Conservation (phyloP, 2,329 filamentous ascomycete genomes). For the Aspergillus calidoustus region DNA sequence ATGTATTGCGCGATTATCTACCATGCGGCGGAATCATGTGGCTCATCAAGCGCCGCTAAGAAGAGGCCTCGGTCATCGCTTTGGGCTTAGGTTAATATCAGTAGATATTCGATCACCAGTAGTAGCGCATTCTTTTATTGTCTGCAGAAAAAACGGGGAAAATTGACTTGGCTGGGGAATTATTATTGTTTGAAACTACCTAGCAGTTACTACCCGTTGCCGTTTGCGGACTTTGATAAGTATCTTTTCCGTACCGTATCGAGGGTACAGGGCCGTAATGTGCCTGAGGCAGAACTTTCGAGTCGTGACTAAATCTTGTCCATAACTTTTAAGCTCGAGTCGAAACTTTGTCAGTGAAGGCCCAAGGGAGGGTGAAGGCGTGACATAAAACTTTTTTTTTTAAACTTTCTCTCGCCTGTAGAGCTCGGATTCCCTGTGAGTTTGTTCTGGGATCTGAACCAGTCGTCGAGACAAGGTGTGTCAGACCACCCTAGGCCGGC, state of each 20-base stretch:
- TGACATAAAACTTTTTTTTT: not conserved
- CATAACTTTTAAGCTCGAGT: not conserved
- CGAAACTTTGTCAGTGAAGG: not conserved
- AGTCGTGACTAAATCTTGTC: slow-evolving; percentile 18
- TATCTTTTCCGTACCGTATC: slow-evolving; percentile 21
- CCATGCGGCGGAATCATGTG: not conserved
- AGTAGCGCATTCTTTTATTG: not conserved
- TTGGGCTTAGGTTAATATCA: not conserved
- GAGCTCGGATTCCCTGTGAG: not conserved
- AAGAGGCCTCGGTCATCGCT: not conserved
- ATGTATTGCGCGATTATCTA: not conserved
- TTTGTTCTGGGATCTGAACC: not conserved
- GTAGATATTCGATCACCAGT: not conserved
- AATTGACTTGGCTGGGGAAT: not conserved
- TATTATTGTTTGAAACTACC: not conserved
- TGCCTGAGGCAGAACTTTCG: slow-evolving; percentile 12
- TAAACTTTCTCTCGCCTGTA: not conserved
- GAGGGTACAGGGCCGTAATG: slow-evolving; percentile 6
- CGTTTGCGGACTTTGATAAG: slow-evolving; percentile 21
- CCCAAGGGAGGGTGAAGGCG: not conserved
- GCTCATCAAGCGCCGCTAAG: not conserved
- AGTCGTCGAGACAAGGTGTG: slow-evolving; percentile 10
- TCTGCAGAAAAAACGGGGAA: not conserved
- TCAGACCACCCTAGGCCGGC: slow-evolving; percentile 14
- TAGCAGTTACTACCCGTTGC: not conserved